phyloP scores from a whole-genome alignment of 2,329 filamentous ascomycete genomes.

The Helicocarpus griseus region DNA sequence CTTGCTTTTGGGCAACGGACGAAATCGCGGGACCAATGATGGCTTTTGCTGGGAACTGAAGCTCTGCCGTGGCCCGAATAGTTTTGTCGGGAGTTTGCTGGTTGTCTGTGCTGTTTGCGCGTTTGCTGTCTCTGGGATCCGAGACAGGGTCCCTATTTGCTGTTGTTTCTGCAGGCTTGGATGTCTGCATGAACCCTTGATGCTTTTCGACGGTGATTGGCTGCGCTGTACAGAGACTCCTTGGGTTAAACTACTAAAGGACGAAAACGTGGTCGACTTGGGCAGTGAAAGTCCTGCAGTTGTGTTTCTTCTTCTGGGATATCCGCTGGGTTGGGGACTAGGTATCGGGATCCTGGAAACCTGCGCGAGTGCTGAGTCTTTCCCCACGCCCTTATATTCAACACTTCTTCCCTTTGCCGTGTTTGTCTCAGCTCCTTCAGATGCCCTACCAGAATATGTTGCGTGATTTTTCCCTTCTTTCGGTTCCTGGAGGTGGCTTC shows the following conservation, averaged over 20 bases:
- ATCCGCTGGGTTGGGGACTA: background rate
- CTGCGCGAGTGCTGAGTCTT: background rate
- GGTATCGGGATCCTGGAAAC: background rate
- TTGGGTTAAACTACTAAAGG: background rate
- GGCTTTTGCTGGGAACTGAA: background rate
- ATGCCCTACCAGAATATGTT: background rate
- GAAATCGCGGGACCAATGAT: background rate
- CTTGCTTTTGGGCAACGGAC: background rate
- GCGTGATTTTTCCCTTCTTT: background rate
- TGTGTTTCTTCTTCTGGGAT: slow-evolving; percentile 1
- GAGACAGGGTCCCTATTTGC: background rate
- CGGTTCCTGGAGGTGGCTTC: background rate
- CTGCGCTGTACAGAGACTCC: background rate
- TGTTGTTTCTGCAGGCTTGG: background rate
- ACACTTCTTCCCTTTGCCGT: background rate
- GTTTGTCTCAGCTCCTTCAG: background rate
- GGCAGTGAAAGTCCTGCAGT: background rate
- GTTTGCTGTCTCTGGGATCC: background rate
- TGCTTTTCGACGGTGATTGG: background rate
- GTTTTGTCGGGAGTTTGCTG: background rate
- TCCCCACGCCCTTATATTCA: background rate
- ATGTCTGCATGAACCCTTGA: background rate
- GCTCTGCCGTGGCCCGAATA: background rate
- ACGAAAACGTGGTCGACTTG: slow-evolving; percentile 2
- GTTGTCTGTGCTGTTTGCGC: background rate